phyloP scores from a whole-genome alignment of 228 moss, liverwort and hornwort genomes.

The Sphagnum magellanicum region DNA sequence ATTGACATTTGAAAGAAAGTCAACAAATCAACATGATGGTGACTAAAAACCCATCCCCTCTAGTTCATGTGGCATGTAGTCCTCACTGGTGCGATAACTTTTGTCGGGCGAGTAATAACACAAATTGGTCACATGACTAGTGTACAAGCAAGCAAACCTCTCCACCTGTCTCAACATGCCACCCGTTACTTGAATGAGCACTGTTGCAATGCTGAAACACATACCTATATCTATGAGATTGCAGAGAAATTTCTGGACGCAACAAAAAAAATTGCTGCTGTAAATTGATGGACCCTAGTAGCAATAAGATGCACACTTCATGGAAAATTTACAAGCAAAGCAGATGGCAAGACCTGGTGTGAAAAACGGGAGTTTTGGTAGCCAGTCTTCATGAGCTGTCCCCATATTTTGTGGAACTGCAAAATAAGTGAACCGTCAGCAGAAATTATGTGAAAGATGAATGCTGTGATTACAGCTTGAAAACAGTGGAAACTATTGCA shows the following conservation, averaged over 20 bases:
- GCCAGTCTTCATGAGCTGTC: slow-evolving; percentile 96
- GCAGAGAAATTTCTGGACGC: no score
- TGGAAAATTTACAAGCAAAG: no score
- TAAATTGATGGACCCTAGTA: no score
- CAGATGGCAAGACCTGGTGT: slow-evolving; percentile 60
- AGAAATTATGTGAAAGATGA: no score
- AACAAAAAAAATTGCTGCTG: no score
- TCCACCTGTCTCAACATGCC: slow-evolving; percentile 51
- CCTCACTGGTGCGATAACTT: slow-evolving; percentile 78
- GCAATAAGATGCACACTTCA: no score
- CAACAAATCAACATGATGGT: neutral
- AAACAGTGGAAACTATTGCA: no score
- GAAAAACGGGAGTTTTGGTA: slow-evolving; percentile 96
- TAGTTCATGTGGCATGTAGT: slow-evolving; percentile 92
- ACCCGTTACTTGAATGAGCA: no score
- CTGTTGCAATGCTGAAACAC: no score
- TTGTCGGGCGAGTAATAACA: slow-evolving; percentile 89
- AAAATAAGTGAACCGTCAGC: neutral
- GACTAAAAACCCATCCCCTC: slow-evolving; percentile 31
- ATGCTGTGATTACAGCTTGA: no score
- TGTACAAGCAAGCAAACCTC: slow-evolving; percentile 93
- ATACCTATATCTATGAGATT: no score
- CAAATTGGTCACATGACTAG: slow-evolving; percentile 90
- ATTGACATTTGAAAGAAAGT: no score
- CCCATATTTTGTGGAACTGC: slow-evolving; percentile 94